phyloP scores from a whole-genome alignment of 2,329 filamentous ascomycete species.

The Sphaerulina vaccinii region DNA sequence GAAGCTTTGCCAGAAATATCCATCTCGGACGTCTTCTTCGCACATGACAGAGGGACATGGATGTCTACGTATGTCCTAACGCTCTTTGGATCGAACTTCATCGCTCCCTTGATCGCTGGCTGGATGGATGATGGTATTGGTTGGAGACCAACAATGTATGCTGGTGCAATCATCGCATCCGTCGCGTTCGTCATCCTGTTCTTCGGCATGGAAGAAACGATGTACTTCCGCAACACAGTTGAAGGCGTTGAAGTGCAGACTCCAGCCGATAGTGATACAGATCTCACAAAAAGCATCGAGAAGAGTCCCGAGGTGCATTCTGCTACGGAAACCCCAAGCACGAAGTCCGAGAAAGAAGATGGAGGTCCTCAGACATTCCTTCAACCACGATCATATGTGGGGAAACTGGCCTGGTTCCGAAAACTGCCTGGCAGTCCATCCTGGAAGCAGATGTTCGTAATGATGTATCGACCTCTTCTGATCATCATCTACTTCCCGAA shows the following conservation, averaged over 20 bases:
- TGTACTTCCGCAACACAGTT: conserved; percentile 40
- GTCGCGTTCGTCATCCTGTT: conserved; percentile 53
- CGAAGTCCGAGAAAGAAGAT: not conserved
- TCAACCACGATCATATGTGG: not conserved
- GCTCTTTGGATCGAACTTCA: conserved; percentile 25
- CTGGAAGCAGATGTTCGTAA: conserved; percentile 25
- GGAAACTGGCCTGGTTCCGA: conserved; percentile 19
- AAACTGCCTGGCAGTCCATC: conserved; percentile 23
- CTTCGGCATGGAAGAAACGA: conserved; percentile 62
- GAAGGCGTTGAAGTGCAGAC: conserved; percentile 13
- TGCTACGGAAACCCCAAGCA: not conserved
- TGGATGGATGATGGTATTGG: conserved; percentile 51
- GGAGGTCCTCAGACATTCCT: not conserved
- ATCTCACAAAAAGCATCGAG: not conserved
- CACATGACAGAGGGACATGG: conserved; percentile 34
- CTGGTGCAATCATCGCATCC: conserved; percentile 54
- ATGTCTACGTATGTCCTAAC: conserved; percentile 33
- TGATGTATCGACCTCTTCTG: conserved; percentile 27
- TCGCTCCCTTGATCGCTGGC: conserved; percentile 47
- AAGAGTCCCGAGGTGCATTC: not conserved
- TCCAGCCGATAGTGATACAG: not conserved
- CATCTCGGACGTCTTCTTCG: conserved; percentile 34
- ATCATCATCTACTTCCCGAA: conserved; percentile 40
- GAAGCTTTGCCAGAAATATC: conserved; percentile 34
- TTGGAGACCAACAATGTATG: conserved; percentile 52